Evolutionary conservation across 1,284 basidiomycete species (phyloP).

Genomic region (Cutaneotrichosporon dermatis): DNA sequence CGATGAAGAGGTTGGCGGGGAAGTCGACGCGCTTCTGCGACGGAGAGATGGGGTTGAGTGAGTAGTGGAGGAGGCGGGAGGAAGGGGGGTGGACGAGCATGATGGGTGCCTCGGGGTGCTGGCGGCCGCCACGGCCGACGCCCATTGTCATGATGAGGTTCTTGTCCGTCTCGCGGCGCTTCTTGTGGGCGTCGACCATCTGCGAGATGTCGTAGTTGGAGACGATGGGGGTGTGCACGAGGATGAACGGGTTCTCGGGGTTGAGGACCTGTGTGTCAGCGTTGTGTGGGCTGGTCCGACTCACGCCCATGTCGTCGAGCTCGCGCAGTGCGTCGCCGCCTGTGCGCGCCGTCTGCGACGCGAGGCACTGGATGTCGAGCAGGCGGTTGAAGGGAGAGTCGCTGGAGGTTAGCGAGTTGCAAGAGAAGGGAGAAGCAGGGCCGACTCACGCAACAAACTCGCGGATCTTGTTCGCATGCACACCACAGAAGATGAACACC

Average conservation of each 20-base stretch:
- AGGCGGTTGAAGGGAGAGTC: slow-evolving; percentile 46
- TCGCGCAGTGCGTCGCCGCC: slow-evolving; percentile 95
- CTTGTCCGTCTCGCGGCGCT: slow-evolving; percentile 78
- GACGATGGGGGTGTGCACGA: slow-evolving; percentile 90
- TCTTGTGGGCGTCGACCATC: slow-evolving; percentile 83
- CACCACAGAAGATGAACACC: slow-evolving; percentile 88
- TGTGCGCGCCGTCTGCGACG: slow-evolving; percentile 82
- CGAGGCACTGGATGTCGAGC: slow-evolving; percentile 79
- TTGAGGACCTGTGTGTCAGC: slow-evolving; percentile 7
- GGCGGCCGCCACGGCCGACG: slow-evolving; percentile 54
- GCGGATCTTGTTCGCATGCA: slow-evolving; percentile 76
- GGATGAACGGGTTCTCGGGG: slow-evolving; percentile 72
- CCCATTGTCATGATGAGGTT: slow-evolving; percentile 96
- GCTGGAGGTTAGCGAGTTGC: slow-evolving; percentile 1
- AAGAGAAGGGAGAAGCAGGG: too few species aligned
- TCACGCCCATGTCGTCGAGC: slow-evolving; percentile 70
- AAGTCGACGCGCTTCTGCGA: slow-evolving; percentile 40
- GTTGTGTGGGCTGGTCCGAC: too few species aligned
- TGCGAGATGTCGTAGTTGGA: slow-evolving; percentile 88
- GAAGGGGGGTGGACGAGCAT: slow-evolving; percentile 48
- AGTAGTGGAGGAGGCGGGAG: slow-evolving; percentile 43
- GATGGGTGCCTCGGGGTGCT: slow-evolving; percentile 47
- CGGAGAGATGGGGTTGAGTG: slow-evolving; percentile 44
- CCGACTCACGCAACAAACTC: slow-evolving; percentile 53
- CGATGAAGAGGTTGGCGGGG: slow-evolving; percentile 46